Evolutionary conservation across 192 early-diverging fungal species (phyloP), one percentile per base, ranked within the genome.

Genomic region (Backusella macrospora): DNA sequence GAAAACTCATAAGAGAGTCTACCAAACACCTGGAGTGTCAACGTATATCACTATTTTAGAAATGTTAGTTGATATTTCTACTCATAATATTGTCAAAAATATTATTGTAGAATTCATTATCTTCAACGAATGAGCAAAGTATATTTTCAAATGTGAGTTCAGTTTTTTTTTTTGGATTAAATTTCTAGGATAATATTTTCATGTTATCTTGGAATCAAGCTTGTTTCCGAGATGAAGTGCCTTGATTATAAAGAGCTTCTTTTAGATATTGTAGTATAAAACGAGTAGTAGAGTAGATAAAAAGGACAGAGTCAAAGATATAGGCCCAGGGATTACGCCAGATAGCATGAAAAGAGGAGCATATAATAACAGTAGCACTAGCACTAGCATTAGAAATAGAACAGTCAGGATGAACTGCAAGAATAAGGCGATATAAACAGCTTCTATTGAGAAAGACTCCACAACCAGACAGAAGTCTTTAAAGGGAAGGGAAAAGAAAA

Each of bases 71-170:
- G 63, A 65, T 65, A 65, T 65, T 42, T 62, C 55, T 62, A 65
- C 63, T 65, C 39, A 65, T 38, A 65, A 65, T 65, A 65, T 4
- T 65, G n/a, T 38, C 63, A 65, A 65, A 65, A n/a, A 65, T 65
- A 14, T 42, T 65, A 42, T 42, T 65, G 39, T 65, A 65, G 39
- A 65, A 65, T 38, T 38, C 63, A 65, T 65, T 38, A 42, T 65
- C 63, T 65, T 65, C 63, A 38, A 42, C 63, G 63, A 65, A 65
- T 38, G 63, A 65, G 63, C 37, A 13, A 38, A 38, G 63, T 40
- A 65, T 65, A 34, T 65, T 38, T 65, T 65, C 39, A 42, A 65
- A 12, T 40, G 39, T 65, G 39, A 65, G 34, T 40, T 16, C 63
- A 65, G 39, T 65, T 42, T 40, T 65, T 38, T 65, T 65, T n/a